Evolutionary conservation across 2,329 filamentous ascomycete genomes (phyloP).

Genomic region (Lojkania enalia): DNA sequence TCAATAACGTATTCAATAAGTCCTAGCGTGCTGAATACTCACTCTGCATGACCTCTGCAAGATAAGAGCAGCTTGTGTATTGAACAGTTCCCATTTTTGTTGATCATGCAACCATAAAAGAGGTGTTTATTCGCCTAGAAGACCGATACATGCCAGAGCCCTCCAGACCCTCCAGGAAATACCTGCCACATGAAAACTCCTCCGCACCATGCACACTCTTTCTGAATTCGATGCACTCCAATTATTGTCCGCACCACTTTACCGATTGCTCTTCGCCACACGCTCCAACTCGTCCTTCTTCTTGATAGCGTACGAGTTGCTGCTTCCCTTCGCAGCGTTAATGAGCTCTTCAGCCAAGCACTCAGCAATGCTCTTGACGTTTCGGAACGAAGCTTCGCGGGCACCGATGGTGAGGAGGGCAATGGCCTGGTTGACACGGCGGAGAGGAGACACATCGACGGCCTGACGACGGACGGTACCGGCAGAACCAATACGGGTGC

Average conservation of each 20-base stretch:
- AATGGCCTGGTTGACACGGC: constrained; percentile 99
- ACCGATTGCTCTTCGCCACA: constrained; percentile 99
- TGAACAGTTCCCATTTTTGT: constrained; percentile 20
- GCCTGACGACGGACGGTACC: constrained; percentile 99
- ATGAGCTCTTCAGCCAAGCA: constrained; percentile 99
- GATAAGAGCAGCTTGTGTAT: neutral
- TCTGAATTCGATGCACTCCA: constrained; percentile 11
- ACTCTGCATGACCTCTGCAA: too few relatives aligned
- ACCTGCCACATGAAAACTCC: constrained; percentile 41
- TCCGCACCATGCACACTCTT: constrained; percentile 27
- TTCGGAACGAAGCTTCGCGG: constrained; percentile 98
- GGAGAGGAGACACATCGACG: constrained; percentile 99
- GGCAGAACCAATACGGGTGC: constrained; percentile 97
- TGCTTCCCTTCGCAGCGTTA: constrained; percentile 99
- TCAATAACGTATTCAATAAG: too few relatives aligned
- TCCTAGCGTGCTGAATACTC: too few relatives aligned
- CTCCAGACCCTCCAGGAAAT: constrained; percentile 34
- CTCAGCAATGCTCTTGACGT: constrained; percentile 99
- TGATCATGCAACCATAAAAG: constrained; percentile 47
- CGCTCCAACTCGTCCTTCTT: constrained; percentile 99
- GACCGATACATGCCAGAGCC: constrained; percentile 43
- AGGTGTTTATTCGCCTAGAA: constrained; percentile 44
- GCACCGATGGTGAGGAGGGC: constrained; percentile 98
- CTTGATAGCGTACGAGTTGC: constrained; percentile 99
- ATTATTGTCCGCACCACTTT: constrained; percentile 56